Evolutionary conservation across 345 rosid genomes (phyloP), one percentile per base, ranked within the genome.

Genomic region (Eucalyptus victrix): DNA sequence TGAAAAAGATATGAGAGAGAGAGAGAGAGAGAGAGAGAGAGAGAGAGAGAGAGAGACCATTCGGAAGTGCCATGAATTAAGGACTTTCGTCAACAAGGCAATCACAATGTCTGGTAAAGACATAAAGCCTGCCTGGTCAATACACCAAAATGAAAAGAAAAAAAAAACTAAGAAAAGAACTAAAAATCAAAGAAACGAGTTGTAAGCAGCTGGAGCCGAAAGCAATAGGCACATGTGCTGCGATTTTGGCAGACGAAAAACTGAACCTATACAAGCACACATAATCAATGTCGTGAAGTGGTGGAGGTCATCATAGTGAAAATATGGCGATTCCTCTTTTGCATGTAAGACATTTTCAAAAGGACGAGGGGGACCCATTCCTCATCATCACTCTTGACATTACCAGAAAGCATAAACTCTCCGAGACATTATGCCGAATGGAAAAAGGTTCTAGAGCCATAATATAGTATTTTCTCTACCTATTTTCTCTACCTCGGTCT

Each of bases 271-370:
- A 21, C 85, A 40, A 40, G 85, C 85, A 12, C 47, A 40, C 85
- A 40, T 21, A 40, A 76, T 40, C 85, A 40, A 76, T 76, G 15
- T 42, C 47, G 26, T 76, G 30, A 40, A 37, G 83, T 76, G 83
- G 83, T 76, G 83, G 83, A 37, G 28, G 85, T 40, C 83, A 76
- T 76, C 47, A 40, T 40, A 76, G 85, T 88, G 53, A 62, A 51
- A 76, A 76, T 76, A 40, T 76, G 85, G 85, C 3, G 86, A 87
- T 50, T 42, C 45, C 69, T 53, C 88, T 67, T 72, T 89, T 53
- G 58, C 94, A 93, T 91, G 87, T 88, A 92, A 94, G 94, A 94
- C 95, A 93, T 58, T 93, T 91, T 49, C 87, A 47, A 91, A 94
- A 92, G 89, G 89, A 69, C 72, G 53, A 72, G 21, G 90, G 94